Percentiles rank a stretch among this genome's conserved stretches.
Evolutionary conservation across 2,329 filamentous ascomycete species (phyloP).

Genomic region (Parafenestella ontariensis): DNA sequence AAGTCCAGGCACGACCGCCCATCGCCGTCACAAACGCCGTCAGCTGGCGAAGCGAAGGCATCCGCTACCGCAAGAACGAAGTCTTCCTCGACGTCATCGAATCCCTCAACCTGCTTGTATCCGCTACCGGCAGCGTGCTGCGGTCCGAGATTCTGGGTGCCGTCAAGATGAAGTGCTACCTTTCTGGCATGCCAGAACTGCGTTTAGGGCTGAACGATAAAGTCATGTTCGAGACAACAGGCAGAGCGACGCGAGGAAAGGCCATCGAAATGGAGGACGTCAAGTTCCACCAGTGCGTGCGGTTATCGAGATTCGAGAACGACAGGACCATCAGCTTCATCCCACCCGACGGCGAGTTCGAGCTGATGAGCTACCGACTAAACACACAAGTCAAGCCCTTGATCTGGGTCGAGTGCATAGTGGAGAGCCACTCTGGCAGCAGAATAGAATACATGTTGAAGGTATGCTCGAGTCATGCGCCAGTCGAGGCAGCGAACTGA

Average conservation of each 20-base stretch:
- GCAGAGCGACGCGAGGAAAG: slow-evolving; percentile 90
- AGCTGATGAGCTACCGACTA: slow-evolving; percentile 98
- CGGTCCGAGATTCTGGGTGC: slow-evolving; percentile 96
- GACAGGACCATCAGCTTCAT: slow-evolving; percentile 99
- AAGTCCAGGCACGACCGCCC: slow-evolving; percentile 92
- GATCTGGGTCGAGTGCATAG: slow-evolving; percentile 98
- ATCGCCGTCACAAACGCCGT: slow-evolving; percentile 99
- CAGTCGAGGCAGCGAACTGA: slow-evolving; percentile 7
- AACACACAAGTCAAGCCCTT: slow-evolving; percentile 98
- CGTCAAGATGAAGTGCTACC: slow-evolving; percentile 99
- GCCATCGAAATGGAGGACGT: slow-evolving; percentile 99
- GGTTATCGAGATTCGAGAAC: slow-evolving; percentile 95
- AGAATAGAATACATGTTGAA: slow-evolving; percentile 99
- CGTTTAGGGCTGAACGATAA: slow-evolving; percentile 96
- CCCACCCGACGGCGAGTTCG: slow-evolving; percentile 96
- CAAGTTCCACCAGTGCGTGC: slow-evolving; percentile 98
- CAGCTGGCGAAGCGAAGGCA: slow-evolving; percentile 96
- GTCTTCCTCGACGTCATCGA: slow-evolving; percentile 98
- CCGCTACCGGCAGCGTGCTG: slow-evolving; percentile 90
- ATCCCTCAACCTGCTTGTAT: slow-evolving; percentile 93
- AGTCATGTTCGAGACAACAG: slow-evolving; percentile 99
- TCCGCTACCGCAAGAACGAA: slow-evolving; percentile 98
- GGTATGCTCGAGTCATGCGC: slow-evolving; percentile 45
- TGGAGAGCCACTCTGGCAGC: slow-evolving; percentile 93
- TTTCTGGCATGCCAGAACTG: slow-evolving; percentile 97